A percentile compares a stretch with the other conserved stretches of the same genome.
phyloP scores from a whole-genome alignment of 1,284 basidiomycete species.

The Trichosporon coremiiforme region DNA sequence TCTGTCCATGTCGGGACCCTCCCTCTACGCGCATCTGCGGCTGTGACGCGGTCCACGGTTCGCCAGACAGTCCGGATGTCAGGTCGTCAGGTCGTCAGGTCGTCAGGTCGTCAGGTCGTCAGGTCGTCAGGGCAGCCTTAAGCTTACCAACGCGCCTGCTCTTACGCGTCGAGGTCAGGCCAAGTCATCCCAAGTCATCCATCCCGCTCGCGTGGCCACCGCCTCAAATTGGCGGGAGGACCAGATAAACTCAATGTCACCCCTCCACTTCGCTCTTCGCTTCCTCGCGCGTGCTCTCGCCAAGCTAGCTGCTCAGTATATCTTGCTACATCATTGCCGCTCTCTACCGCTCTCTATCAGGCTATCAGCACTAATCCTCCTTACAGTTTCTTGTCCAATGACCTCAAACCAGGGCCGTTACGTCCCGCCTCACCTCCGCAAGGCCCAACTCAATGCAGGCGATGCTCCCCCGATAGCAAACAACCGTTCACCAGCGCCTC shows the following conservation, averaged over 20 bases:
- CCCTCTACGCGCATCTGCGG: not conserved
- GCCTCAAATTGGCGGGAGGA: not conserved
- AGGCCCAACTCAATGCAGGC: slow-evolving; percentile 10
- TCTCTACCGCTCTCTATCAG: too few species aligned
- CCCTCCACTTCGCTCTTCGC: slow-evolving; percentile 6
- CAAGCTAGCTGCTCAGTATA: not conserved
- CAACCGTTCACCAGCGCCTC: not conserved
- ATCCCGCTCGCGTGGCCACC: not conserved
- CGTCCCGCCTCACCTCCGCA: slow-evolving; percentile 20
- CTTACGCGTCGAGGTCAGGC: not conserved
- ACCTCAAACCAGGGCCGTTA: slow-evolving; percentile 13
- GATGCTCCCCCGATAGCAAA: slow-evolving; percentile 1
- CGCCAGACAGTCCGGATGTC: not conserved
- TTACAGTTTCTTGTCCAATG: not conserved
- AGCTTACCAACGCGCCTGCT: slow-evolving; percentile 14
- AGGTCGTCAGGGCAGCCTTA: not conserved
- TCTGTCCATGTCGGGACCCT: not conserved
- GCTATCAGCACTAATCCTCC: not conserved
- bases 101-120: too few species aligned
- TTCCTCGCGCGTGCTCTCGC: not conserved
- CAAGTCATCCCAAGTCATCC: too few species aligned
- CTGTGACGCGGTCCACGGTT: not conserved
- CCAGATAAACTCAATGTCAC: not conserved
- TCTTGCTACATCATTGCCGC: not conserved
- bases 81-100: too few species aligned